These are phyloP conservation scores for Cyberlindnera euphorbiae DNA, from an alignment of 805 yeast species.

Conservation along the genomic window DNA sequence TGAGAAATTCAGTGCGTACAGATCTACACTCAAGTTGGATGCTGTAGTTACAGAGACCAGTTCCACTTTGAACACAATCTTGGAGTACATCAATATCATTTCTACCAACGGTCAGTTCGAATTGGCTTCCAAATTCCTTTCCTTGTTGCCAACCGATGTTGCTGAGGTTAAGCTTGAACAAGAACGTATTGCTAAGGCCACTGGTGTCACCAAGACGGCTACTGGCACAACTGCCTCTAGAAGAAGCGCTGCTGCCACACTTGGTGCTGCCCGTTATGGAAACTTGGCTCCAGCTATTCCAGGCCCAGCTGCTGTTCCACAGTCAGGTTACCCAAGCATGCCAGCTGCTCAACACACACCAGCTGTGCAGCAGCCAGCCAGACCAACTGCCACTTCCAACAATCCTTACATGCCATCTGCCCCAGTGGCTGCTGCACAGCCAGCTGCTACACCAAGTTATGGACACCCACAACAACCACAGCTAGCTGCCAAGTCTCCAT, in stretches of 20 bases:
- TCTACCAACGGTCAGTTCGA: conserved; percentile 82
- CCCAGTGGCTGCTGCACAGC: conserved; percentile 10
- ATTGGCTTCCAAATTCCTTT: conserved; percentile 67
- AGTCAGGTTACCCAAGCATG: conserved; percentile 8
- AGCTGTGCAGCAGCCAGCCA: no score
- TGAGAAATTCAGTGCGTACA: conserved; percentile 76
- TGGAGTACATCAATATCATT: conserved; percentile 78
- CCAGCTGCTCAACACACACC: conserved; percentile 2
- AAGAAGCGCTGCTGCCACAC: conserved; percentile 12
- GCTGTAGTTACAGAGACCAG: conserved; percentile 25
- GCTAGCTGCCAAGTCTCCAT: conserved; percentile 8
- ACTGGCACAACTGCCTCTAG: conserved; percentile 18
- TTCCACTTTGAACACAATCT: conserved; percentile 43
- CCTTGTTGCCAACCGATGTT: conserved; percentile 66
- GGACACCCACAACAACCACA: conserved; percentile 11
- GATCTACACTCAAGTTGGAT: conserved; percentile 40
- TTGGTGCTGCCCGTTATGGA: conserved; percentile 18
- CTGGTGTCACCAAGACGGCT: conserved; percentile 31
- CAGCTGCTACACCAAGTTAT: conserved; percentile 9
- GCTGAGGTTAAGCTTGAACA: conserved; percentile 70
- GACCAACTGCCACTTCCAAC: conserved; percentile 11
- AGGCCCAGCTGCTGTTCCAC: conserved; percentile 7
- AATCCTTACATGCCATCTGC: conserved; percentile 8
- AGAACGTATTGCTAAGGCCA: conserved; percentile 72
- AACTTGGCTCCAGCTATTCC: conserved; percentile 7